Conservation (phyloP, 140 eudicot genomes). For the Stevia rebaudiana region DNA sequence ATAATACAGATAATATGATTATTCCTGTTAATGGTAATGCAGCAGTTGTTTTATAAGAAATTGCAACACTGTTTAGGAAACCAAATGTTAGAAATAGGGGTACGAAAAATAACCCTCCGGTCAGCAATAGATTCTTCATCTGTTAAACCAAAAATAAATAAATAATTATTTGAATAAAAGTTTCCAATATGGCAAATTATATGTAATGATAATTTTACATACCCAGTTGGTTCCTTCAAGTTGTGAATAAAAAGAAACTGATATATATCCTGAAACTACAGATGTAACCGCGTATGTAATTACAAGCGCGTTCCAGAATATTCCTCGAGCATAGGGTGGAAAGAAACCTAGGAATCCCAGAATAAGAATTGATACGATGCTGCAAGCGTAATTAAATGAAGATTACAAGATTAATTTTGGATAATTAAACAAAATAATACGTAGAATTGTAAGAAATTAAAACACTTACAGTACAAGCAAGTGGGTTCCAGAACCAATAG, state of each 20-base stretch:
- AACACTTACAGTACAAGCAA: conserved; percentile 46
- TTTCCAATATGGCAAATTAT: neutral
- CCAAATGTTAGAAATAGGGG: conserved; percentile 42
- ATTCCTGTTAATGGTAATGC: conserved; percentile 39
- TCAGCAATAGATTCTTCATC: conserved; percentile 36
- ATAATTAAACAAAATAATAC: neutral
- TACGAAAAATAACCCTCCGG: conserved; percentile 32
- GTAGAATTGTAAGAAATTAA: neutral
- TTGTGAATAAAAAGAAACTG: conserved; percentile 41
- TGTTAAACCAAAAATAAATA: conserved; percentile 7
- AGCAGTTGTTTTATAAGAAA: conserved; percentile 25
- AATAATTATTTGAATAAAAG: neutral
- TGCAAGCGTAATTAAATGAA: conserved; percentile 4
- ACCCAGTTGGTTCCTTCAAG: conserved; percentile 54
- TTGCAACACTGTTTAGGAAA: conserved; percentile 34
- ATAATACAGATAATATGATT: conserved; percentile 28
- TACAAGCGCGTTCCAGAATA: conserved; percentile 40
- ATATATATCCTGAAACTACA: conserved; percentile 41
- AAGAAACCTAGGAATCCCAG: conserved; percentile 44
- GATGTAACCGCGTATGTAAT: conserved; percentile 44
- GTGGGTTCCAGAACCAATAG: conserved; percentile 53
- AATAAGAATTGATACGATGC: conserved; percentile 33
- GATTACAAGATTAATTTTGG: neutral
- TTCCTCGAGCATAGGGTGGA: conserved; percentile 44
- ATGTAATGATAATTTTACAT: neutral